Evolutionary conservation across 352 stramenopile species (phyloP).

Genomic region (Globisporangium alternatum): DNA sequence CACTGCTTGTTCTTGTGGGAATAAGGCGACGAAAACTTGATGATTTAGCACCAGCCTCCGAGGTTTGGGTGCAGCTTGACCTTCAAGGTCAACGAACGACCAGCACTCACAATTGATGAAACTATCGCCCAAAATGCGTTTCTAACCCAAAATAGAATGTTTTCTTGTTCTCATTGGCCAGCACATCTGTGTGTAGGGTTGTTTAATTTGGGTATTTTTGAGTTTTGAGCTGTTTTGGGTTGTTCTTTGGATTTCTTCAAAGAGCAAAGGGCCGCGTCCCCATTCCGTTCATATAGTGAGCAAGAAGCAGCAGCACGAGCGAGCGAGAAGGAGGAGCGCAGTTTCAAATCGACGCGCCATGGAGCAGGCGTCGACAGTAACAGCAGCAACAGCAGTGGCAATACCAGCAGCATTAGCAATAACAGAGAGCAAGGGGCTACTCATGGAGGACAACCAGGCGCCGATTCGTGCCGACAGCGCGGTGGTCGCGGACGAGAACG

Average conservation of each 20-base stretch:
- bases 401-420: not conserved
- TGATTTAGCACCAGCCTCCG: not conserved
- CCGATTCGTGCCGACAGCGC: not conserved
- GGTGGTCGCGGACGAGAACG: not conserved
- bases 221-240: not conserved
- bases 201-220: conserved; percentile 1
- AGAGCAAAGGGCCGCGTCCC: conserved; percentile 1
- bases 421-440: not conserved
- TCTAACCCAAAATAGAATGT: not conserved
- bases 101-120: conserved; percentile 4
- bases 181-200: no score
- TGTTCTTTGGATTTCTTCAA: conserved; percentile 15
- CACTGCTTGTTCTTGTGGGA: conserved; percentile 5
- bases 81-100: not conserved
- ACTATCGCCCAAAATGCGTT: not conserved
- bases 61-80: not conserved
- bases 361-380: conserved; percentile 1
- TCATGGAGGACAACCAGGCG: not conserved
- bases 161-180: not conserved
- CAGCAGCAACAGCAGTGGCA: not conserved
- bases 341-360: conserved; percentile 8
- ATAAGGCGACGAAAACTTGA: not conserved
- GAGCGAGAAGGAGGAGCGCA: not conserved
- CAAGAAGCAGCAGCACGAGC: not conserved
- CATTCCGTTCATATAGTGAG: not conserved